Percentiles rank a stretch among this genome's conserved stretches.
phyloP scores from a whole-genome alignment of 306 rosid species.

The Aeschynomene evenia region DNA sequence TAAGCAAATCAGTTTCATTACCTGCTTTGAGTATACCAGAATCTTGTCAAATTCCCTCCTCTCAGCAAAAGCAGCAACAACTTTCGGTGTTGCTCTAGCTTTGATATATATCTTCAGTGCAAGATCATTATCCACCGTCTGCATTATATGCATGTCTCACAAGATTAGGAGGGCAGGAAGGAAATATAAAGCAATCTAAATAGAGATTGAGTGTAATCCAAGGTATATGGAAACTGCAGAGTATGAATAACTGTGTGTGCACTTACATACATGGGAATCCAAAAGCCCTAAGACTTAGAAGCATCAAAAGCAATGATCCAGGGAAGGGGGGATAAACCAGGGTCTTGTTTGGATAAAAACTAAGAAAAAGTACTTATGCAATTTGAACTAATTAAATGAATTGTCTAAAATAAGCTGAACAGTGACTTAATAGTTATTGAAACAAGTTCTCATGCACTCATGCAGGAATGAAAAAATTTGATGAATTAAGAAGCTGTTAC shows the following conservation, averaged over 20 bases:
- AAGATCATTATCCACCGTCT: slow-evolving; percentile 80
- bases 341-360: not conserved
- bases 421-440: not conserved
- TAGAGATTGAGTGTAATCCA: not conserved
- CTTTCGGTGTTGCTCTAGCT: slow-evolving; percentile 87
- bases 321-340: not conserved
- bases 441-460: not conserved
- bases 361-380: not conserved
- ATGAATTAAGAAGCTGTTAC: not conserved
- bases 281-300: not conserved
- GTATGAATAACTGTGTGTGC: not conserved
- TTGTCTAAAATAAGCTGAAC: not conserved
- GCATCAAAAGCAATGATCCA: not conserved
- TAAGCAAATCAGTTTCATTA: slow-evolving; percentile 1
- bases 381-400: not conserved
- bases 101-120: slow-evolving; percentile 78
- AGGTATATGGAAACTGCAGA: not conserved
- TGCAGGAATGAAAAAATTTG: not conserved
- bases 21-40: slow-evolving; percentile 82
- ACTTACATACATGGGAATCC: not conserved
- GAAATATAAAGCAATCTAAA: not conserved
- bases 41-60: slow-evolving; percentile 86
- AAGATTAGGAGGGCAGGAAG: not conserved
- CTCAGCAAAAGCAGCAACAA: slow-evolving; percentile 86
- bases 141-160: not conserved